A percentile compares a stretch with the other conserved stretches of the same genome.
phyloP scores from a whole-genome alignment of 148 eudicot species.

The Rhododendron ovatum region DNA sequence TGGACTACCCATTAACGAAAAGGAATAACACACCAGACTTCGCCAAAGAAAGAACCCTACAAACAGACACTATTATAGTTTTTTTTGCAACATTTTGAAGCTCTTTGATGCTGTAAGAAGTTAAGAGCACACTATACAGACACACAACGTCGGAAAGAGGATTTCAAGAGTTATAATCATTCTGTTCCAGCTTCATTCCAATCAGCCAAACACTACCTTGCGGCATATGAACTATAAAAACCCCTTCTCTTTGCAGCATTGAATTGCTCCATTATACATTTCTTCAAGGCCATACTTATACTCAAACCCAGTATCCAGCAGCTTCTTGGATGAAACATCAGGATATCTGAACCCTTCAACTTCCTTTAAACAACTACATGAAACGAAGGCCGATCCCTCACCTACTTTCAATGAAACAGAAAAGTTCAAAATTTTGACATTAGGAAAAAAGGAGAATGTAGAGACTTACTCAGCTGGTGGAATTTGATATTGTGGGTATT shows the following conservation, averaged over 20 bases:
- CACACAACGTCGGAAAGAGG: not conserved
- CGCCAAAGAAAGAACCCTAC: not conserved
- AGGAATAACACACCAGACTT: not conserved
- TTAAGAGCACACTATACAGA: not conserved
- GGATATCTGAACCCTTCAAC: slow-evolving; percentile 2
- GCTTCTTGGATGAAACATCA: slow-evolving; percentile 30
- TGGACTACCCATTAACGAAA: not conserved
- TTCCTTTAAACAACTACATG: not conserved
- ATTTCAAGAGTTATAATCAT: not conserved
- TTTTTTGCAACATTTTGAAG: not conserved
- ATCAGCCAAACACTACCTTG: not conserved
- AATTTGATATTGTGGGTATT: slow-evolving; percentile 15
- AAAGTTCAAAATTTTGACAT: not conserved
- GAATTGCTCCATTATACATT: slow-evolving; percentile 40
- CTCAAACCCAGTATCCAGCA: slow-evolving; percentile 33
- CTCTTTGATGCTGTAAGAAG: not conserved
- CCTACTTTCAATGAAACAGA: not conserved
- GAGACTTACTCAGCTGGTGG: slow-evolving; percentile 10
- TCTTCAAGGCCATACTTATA: slow-evolving; percentile 32
- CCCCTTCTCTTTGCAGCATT: slow-evolving; percentile 19
- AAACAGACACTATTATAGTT: not conserved
- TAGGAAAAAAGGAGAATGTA: not conserved
- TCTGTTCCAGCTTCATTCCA: not conserved
- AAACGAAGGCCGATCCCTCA: not conserved
- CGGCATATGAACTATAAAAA: not conserved